A percentile compares a stretch with the other conserved stretches of the same genome.
phyloP scores from a whole-genome alignment of 805 yeast species.

The Ogataea pini region DNA sequence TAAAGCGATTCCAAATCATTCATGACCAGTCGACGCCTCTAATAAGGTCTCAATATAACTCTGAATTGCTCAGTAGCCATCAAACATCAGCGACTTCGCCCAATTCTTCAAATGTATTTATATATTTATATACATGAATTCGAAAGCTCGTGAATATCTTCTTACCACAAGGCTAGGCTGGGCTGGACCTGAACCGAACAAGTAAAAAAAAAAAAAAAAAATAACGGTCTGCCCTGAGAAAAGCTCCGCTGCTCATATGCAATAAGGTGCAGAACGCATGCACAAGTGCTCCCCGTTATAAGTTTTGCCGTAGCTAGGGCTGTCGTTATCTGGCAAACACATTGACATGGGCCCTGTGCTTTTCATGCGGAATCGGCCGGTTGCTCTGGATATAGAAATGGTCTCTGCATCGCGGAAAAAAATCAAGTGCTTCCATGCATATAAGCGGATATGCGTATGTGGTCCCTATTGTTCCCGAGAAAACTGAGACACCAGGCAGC shows the following conservation, averaged over 20 bases:
- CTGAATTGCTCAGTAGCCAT: not conserved
- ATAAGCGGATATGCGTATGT: constrained; percentile 7
- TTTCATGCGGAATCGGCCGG: not conserved
- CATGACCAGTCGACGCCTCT: not conserved
- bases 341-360: constrained; percentile 1
- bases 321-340: not conserved
- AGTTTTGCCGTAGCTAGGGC: not conserved
- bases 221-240: not conserved
- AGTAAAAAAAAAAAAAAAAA: not conserved
- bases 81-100: not conserved
- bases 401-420: constrained; percentile 4
- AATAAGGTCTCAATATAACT: not conserved
- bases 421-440: constrained; percentile 8
- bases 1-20: not conserved
- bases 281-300: constrained; percentile 3
- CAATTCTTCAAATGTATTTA: not conserved
- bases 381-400: constrained; percentile 2
- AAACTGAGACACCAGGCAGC: not conserved
- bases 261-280: constrained; percentile 1
- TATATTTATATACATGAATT: not conserved
- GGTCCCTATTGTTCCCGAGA: not conserved
- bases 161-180: not conserved
- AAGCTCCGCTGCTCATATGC: not conserved
- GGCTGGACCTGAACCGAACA: not conserved
- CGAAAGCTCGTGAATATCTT: not conserved